phyloP scores from a whole-genome alignment of 2,329 filamentous ascomycete species.

The Nectriaceae sp. region DNA sequence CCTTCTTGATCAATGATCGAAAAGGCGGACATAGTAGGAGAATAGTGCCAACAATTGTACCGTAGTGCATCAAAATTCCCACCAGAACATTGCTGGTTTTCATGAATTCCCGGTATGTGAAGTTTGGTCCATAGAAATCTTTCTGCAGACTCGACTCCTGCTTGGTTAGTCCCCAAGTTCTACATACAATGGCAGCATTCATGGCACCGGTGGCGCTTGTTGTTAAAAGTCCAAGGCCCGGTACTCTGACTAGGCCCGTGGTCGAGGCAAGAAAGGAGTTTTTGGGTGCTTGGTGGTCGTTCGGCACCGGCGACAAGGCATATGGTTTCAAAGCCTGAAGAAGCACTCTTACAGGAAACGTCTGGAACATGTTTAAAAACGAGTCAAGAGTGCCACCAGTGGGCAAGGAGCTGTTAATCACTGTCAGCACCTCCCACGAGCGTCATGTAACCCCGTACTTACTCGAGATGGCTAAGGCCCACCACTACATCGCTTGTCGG shows the following conservation, averaged over 20 bases:
- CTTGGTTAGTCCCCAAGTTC: slow-evolving; percentile 60
- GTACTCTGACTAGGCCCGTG: slow-evolving; percentile 48
- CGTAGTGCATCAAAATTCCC: slow-evolving; percentile 51
- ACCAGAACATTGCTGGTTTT: slow-evolving; percentile 47
- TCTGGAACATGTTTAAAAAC: slow-evolving; percentile 57
- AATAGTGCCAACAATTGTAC: slow-evolving; percentile 35
- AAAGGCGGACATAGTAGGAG: neutral
- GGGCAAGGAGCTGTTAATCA: slow-evolving; percentile 34
- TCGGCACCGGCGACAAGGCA: slow-evolving; percentile 55
- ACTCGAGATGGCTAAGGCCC: slow-evolving; percentile 43
- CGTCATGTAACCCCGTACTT: too few species aligned
- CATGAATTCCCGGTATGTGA: slow-evolving; percentile 56
- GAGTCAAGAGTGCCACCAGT: slow-evolving; percentile 69
- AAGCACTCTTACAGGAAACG: slow-evolving; percentile 49
- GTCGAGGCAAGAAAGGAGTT: slow-evolving; percentile 42
- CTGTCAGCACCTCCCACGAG: neutral
- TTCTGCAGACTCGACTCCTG: slow-evolving; percentile 40
- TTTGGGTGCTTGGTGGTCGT: slow-evolving; percentile 27
- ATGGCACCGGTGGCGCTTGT: slow-evolving; percentile 50
- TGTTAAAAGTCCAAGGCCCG: slow-evolving; percentile 55
- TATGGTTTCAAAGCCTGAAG: slow-evolving; percentile 48
- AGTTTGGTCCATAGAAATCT: slow-evolving; percentile 58
- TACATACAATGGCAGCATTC: slow-evolving; percentile 55
- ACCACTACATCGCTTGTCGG: slow-evolving; percentile 54
- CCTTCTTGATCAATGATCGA: slow-evolving; percentile 39